Evolutionary conservation across 257 asterid species (phyloP).

Genomic region (Thymus quinquecostatus): DNA sequence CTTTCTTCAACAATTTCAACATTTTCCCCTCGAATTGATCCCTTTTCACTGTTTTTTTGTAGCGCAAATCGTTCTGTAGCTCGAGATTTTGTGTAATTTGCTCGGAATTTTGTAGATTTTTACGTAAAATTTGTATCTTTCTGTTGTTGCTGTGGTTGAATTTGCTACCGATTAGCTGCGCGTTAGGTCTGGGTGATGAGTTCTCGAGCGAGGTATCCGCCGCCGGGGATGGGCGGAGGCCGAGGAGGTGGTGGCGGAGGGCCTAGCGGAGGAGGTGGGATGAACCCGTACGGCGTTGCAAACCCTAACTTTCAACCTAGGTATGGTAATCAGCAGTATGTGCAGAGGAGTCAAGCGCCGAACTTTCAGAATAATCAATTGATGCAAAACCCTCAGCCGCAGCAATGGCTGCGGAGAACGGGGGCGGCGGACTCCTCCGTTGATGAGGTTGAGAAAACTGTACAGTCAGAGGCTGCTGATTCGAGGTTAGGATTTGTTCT

Average conservation of each 20-base stretch:
- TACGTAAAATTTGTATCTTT: constrained; percentile 26
- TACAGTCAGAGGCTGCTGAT: constrained; percentile 81
- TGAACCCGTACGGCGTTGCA: constrained; percentile 53
- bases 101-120: constrained; percentile 22
- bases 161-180: constrained; percentile 25
- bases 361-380: constrained; percentile 54
- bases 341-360: constrained; percentile 62
- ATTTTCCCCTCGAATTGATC: constrained; percentile 11
- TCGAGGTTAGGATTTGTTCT: constrained; percentile 53
- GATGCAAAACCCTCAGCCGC: constrained; percentile 66
- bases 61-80: constrained; percentile 18
- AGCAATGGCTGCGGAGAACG: constrained; percentile 85
- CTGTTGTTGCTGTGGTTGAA: constrained; percentile 30
- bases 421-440: constrained; percentile 50
- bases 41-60: background rate
- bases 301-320: constrained; percentile 69
- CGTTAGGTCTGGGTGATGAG: constrained; percentile 62
- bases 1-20: constrained; percentile 26
- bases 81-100: constrained; percentile 19
- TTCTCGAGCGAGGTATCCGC: constrained; percentile 83
- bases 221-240: constrained; percentile 86
- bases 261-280: constrained; percentile 36
- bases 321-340: constrained; percentile 65
- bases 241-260: constrained; percentile 49
- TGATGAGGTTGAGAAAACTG: constrained; percentile 87